phyloP scores from a whole-genome alignment of 108 stramenopile species.

The Skeletonema menzelii region DNA sequence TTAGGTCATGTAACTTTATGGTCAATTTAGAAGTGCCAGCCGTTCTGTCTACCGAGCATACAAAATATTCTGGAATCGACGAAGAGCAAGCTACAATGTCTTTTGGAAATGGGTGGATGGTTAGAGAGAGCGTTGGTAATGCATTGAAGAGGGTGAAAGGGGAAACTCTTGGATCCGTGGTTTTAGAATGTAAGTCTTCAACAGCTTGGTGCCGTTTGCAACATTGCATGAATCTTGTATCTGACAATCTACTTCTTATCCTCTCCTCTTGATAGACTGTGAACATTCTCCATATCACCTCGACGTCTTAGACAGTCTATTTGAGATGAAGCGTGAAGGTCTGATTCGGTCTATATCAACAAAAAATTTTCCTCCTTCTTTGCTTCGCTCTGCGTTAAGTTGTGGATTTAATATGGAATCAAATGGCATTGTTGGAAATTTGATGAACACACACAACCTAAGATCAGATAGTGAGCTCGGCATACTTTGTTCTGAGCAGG shows the following conservation, averaged over 20 bases:
- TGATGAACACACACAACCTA: conserved; percentile 48
- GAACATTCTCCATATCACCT: conserved; percentile 53
- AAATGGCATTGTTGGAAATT: conserved; percentile 48
- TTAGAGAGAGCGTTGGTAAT: conserved; percentile 34
- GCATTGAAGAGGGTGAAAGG: conserved; percentile 37
- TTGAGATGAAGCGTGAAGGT: conserved; percentile 74
- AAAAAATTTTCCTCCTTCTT: conserved; percentile 35
- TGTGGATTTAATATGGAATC: conserved; percentile 57
- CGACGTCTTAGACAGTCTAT: conserved; percentile 60
- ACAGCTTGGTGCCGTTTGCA: not conserved
- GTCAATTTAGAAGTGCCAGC: conserved; percentile 36
- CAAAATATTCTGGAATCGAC: conserved; percentile 4
- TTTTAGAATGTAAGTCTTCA: conserved; percentile 31
- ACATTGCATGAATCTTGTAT: not conserved
- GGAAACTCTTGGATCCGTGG: conserved; percentile 39
- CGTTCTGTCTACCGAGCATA: conserved; percentile 13
- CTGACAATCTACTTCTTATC: not conserved
- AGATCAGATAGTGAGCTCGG: conserved; percentile 16
- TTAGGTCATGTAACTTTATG: conserved; percentile 45
- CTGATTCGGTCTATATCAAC: conserved; percentile 57
- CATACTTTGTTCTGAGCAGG: not conserved
- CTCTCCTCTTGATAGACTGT: conserved; percentile 7
- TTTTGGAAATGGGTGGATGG: conserved; percentile 46
- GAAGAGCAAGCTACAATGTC: conserved; percentile 12
- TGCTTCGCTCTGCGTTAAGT: conserved; percentile 25